Conservation (phyloP, 2,329 filamentous ascomycete genomes). For the Didymosphaeria variabile region DNA sequence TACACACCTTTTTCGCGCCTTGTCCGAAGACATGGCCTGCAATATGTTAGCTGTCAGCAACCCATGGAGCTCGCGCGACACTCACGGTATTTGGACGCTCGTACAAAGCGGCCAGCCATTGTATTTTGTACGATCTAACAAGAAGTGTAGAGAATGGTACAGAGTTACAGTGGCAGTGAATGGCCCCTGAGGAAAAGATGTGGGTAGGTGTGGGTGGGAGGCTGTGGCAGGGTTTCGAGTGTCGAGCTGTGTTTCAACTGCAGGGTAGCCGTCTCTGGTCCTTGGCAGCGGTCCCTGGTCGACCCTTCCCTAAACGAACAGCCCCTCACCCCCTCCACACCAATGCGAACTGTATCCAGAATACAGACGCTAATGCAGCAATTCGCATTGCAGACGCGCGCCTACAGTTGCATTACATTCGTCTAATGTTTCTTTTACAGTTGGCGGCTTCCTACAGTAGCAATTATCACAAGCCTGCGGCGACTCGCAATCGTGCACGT, state of each 20-base stretch:
- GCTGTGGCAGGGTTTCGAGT: conserved; percentile 22
- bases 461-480: neutral
- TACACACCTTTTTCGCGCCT: conserved; percentile 78
- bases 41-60: conserved; percentile 37
- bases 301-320: conserved; percentile 6
- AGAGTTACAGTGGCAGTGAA: conserved; percentile 16
- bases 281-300: conserved; percentile 21
- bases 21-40: conserved; percentile 98
- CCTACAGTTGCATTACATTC: too few species aligned
- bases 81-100: conserved; percentile 77
- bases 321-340: conserved; percentile 6
- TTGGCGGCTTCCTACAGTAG: too few species aligned
- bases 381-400: neutral
- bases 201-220: conserved; percentile 14
- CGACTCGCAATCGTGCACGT: neutral
- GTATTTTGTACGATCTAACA: conserved; percentile 20
- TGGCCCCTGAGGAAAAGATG: conserved; percentile 19
- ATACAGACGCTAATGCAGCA: conserved; percentile 7
- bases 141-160: conserved; percentile 16
- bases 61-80: conserved; percentile 32
- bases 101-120: conserved; percentile 78
- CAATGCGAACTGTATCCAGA: conserved; percentile 4
- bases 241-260: conserved; percentile 24
- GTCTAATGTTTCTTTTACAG: neutral
- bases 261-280: neutral